Evolutionary conservation across 805 yeast species (phyloP).

Genomic region (Hanseniaspora occidentalis): DNA sequence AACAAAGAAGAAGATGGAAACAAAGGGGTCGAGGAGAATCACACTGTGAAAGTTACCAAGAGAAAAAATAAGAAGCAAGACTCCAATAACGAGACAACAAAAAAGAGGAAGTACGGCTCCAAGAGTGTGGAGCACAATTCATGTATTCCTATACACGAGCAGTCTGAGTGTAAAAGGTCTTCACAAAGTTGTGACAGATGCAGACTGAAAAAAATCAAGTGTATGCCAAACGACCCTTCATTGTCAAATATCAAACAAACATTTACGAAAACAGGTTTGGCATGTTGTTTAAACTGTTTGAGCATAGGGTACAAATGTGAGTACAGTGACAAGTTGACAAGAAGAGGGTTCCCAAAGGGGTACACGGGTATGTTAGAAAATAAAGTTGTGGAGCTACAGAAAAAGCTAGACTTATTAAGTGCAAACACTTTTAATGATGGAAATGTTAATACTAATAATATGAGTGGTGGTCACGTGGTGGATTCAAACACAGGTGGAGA

Average conservation of each 20-base stretch:
- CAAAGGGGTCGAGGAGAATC: no score
- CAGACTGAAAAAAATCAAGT: constrained; percentile 61
- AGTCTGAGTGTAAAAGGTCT: constrained; percentile 29
- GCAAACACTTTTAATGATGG: no score
- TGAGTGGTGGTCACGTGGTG: no score
- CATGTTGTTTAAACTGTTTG: constrained; percentile 48
- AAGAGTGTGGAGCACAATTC: no score
- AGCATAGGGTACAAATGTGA: constrained; percentile 56
- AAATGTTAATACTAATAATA: no score
- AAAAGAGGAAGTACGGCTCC: no score
- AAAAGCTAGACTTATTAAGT: constrained; percentile 12
- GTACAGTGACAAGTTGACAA: constrained; percentile 58
- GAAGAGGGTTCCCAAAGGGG: constrained; percentile 73
- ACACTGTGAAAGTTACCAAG: no score
- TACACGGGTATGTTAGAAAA: constrained; percentile 65
- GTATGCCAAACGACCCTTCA: constrained; percentile 54
- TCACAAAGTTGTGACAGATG: constrained; percentile 79
- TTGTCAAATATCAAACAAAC: not conserved
- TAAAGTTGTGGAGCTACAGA: constrained; percentile 47
- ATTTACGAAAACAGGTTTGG: not conserved
- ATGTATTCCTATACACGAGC: constrained; percentile 7
- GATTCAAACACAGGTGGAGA: no score
- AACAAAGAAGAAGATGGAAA: no score
- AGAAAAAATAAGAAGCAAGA: no score
- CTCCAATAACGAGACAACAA: no score